These are phyloP conservation scores for Collybia mongolica DNA, from an alignment of 768 basidiomycete genomes.

Conservation along the genomic window DNA sequence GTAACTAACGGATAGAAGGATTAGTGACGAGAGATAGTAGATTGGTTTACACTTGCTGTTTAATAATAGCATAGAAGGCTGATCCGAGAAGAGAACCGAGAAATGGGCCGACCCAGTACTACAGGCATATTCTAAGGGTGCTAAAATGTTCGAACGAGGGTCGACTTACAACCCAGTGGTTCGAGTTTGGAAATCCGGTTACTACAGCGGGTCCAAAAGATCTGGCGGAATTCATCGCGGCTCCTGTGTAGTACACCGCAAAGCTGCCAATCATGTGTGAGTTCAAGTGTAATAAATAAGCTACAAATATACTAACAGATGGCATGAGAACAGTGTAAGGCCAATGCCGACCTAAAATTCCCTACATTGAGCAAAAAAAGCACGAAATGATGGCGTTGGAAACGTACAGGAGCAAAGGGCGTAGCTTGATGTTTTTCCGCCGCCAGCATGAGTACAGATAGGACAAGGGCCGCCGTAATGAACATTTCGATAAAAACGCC, in stretches of 20 bases:
- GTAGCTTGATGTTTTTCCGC: conserved; percentile 68
- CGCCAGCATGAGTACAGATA: conserved; percentile 72
- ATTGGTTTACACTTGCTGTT: conserved; percentile 29
- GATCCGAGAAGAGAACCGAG: conserved; percentile 63
- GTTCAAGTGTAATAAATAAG: not conserved
- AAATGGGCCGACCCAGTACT: conserved; percentile 75
- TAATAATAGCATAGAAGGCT: conserved; percentile 56
- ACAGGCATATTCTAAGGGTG: conserved; percentile 3
- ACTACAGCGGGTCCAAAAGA: conserved; percentile 71
- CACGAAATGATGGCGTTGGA: not conserved
- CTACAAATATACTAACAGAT: conserved; percentile 40
- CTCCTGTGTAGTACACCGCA: conserved; percentile 62
- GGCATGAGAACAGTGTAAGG: conserved; percentile 60
- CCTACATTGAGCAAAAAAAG: not conserved
- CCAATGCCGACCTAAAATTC: conserved; percentile 59
- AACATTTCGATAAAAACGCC: conserved; percentile 75
- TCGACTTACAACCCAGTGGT: conserved; percentile 64
- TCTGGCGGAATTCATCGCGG: conserved; percentile 67
- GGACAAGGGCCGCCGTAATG: conserved; percentile 54
- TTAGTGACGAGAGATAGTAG: conserved; percentile 1
- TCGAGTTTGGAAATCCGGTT: conserved; percentile 48
- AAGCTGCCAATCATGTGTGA: conserved; percentile 35
- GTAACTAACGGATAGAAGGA: conserved; percentile 27
- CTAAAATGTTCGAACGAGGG: not conserved
- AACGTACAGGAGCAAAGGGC: conserved; percentile 62